phyloP scores from a whole-genome alignment of 345 rosid species.

The Populus deltoides region DNA sequence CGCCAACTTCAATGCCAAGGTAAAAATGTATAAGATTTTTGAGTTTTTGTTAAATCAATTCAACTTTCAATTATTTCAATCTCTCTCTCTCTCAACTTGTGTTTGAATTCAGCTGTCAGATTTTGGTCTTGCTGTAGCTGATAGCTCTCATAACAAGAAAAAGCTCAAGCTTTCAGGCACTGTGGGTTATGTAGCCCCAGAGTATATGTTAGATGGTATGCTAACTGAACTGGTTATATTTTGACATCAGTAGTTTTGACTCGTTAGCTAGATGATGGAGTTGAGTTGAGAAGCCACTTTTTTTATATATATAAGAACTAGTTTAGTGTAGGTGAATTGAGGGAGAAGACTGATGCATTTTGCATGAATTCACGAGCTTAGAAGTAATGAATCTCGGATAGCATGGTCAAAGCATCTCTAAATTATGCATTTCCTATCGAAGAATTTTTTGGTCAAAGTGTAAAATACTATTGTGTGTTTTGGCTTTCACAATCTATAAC shows the following conservation, averaged over 20 bases:
- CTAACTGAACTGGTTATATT: constrained; percentile 2
- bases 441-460: neutral
- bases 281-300: neutral
- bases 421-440: neutral
- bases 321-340: neutral
- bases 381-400: neutral
- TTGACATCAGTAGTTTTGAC: neutral
- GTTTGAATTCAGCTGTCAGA: constrained; percentile 72
- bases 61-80: neutral
- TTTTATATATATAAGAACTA: neutral
- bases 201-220: constrained; percentile 86
- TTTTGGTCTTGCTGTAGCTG: constrained; percentile 89
- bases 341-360: neutral
- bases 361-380: neutral
- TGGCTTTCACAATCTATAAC: neutral
- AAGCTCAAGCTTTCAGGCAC: constrained; percentile 92
- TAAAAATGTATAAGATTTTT: constrained; percentile 22
- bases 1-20: constrained; percentile 91
- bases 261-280: neutral
- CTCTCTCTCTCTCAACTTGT: neutral
- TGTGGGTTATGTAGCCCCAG: constrained; percentile 93
- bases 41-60: neutral
- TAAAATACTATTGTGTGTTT: neutral
- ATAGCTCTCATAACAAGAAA: constrained; percentile 61
- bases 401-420: neutral